These are phyloP conservation scores for Fusarium pseudonygamai DNA, from an alignment of 2,329 filamentous ascomycete genomes.

Conservation along the genomic window DNA sequence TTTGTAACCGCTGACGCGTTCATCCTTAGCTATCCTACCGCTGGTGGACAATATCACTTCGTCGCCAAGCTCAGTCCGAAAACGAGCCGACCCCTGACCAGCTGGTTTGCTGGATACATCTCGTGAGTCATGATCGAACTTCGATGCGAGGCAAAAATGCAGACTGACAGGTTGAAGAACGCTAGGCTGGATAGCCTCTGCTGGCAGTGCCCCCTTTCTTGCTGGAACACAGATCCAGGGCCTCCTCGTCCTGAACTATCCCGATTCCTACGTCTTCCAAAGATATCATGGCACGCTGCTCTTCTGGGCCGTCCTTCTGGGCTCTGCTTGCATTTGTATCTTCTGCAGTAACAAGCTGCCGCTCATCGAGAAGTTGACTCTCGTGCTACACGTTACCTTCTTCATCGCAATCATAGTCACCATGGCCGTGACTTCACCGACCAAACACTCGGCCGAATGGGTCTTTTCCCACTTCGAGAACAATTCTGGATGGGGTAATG, in stretches of 20 bases:
- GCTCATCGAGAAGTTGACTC: conserved; percentile 19
- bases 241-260: conserved; percentile 26
- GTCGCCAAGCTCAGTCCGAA: conserved; percentile 13
- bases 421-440: conserved; percentile 16
- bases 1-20: neutral
- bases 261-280: conserved; percentile 23
- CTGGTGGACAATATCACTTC: conserved; percentile 33
- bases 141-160: too few species aligned
- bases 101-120: conserved; percentile 30
- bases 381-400: neutral
- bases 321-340: neutral
- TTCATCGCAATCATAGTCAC: conserved; percentile 21
- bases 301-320: conserved; percentile 23
- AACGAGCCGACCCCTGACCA: neutral
- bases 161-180: neutral
- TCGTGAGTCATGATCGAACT: neutral
- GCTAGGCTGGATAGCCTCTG: conserved; percentile 22
- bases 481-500: conserved; percentile 28
- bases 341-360: conserved; percentile 24
- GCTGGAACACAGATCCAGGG: conserved; percentile 31
- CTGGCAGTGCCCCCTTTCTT: conserved; percentile 29
- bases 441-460: conserved; percentile 15
- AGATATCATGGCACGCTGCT: conserved; percentile 32
- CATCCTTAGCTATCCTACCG: conserved; percentile 6
- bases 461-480: conserved; percentile 30